Percentiles rank a stretch among this genome's conserved stretches.
These are phyloP conservation scores for Suillus subluteus DNA, from an alignment of 768 basidiomycete species.

Conservation along the genomic window DNA sequence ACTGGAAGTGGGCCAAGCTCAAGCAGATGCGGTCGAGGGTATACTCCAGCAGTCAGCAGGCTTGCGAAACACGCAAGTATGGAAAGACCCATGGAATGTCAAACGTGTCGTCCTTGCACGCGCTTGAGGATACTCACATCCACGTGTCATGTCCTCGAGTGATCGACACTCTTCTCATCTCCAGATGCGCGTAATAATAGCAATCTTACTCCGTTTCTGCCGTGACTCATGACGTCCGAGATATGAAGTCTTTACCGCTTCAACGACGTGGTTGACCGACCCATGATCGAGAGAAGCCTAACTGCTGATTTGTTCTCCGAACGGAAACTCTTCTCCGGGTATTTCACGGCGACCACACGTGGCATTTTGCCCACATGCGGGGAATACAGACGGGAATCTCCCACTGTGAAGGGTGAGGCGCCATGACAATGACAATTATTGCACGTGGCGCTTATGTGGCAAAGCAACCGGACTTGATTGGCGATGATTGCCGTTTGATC, in stretches of 20 bases:
- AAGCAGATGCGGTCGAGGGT: conserved; percentile 62
- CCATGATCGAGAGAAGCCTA: background rate
- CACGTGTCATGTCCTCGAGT: conserved; percentile 3
- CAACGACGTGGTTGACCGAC: background rate
- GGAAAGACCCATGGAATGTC: conserved; percentile 81
- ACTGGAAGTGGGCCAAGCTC: conserved; percentile 79
- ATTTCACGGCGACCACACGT: conserved; percentile 2
- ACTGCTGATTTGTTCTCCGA: background rate
- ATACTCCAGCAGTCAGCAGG: conserved; percentile 57
- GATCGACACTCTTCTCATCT: conserved; percentile 4
- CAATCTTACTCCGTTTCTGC: background rate
- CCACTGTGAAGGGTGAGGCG: background rate
- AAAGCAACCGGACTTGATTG: background rate
- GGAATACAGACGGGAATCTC: background rate
- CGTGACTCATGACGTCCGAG: background rate
- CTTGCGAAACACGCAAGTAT: conserved; percentile 60
- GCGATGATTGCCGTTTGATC: background rate
- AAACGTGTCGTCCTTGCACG: conserved; percentile 70
- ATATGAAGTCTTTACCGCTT: background rate
- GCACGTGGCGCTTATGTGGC: background rate
- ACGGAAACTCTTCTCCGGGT: background rate
- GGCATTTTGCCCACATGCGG: conserved; percentile 2
- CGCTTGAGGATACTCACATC: conserved; percentile 31
- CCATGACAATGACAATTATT: conserved; percentile 4
- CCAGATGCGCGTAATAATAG: conserved; percentile 8